Evolutionary conservation across 768 basidiomycete genomes (phyloP).

Genomic region (Auricularia sp.): DNA sequence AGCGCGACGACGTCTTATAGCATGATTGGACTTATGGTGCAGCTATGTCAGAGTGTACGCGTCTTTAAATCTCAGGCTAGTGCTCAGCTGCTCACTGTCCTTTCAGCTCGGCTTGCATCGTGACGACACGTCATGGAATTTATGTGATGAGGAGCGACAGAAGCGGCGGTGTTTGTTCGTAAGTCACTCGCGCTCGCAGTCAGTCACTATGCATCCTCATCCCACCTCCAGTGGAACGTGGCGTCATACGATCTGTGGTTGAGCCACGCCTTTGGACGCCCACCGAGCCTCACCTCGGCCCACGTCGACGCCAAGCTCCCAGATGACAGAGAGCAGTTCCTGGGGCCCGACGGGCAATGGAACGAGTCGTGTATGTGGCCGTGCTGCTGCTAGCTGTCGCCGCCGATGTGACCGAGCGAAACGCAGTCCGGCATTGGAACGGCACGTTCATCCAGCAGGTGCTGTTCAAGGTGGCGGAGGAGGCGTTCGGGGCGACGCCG

Average conservation of each 20-base stretch:
- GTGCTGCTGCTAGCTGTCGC: not conserved
- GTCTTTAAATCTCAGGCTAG: too few relatives aligned
- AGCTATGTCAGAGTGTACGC: not conserved
- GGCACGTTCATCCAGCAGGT: slow-evolving; percentile 59
- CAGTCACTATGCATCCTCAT: not conserved
- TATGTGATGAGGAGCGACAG: not conserved
- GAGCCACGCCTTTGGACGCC: slow-evolving; percentile 35
- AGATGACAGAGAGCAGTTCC: slow-evolving; percentile 33
- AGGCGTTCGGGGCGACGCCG: slow-evolving; percentile 59
- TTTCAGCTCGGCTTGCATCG: not conserved
- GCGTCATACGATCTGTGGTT: not conserved
- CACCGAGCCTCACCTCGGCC: slow-evolving; percentile 52
- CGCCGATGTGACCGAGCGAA: slow-evolving; percentile 41
- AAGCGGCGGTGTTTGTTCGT: not conserved
- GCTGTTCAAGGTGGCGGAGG: slow-evolving; percentile 58
- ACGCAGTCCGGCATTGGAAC: slow-evolving; percentile 57
- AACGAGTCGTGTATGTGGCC: slow-evolving; percentile 38
- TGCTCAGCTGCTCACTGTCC: not conserved
- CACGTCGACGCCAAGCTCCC: slow-evolving; percentile 62
- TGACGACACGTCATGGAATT: not conserved
- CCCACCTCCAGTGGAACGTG: not conserved
- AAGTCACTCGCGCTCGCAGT: not conserved
- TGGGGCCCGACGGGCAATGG: slow-evolving; percentile 31
- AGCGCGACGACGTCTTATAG: not conserved
- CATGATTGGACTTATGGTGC: not conserved